Evolutionary conservation across 208 protist genomes (phyloP).

Genomic region (Naegleria gruberi): DNA sequence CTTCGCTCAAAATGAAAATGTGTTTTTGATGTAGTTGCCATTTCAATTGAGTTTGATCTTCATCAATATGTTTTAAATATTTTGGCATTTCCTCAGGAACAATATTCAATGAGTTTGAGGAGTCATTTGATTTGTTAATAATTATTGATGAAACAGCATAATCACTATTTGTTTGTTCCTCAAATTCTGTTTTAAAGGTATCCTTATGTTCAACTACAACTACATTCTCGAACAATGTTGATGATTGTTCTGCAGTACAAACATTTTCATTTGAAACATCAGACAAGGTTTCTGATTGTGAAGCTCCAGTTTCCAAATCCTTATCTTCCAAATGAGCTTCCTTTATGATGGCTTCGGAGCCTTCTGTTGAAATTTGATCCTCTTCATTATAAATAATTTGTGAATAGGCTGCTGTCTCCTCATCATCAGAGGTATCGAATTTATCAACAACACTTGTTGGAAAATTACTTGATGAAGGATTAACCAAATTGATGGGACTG

Average conservation of each 20-base stretch:
- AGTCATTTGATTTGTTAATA: neutral
- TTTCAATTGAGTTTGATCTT: constrained; percentile 14
- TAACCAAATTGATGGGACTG: neutral
- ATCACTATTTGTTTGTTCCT: neutral
- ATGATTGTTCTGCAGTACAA: neutral
- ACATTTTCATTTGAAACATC: no score
- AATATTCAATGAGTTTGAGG: neutral
- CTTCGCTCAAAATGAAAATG: constrained; percentile 35
- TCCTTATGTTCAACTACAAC: neutral
- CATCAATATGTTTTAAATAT: constrained; percentile 22
- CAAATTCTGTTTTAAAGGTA: neutral
- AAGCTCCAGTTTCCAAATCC: neutral
- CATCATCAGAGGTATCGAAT: no score
- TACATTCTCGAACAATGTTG: neutral
- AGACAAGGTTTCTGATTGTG: neutral
- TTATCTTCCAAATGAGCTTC: neutral
- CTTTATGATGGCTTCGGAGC: neutral
- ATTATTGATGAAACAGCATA: neutral
- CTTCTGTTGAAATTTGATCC: neutral
- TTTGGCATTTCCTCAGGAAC: neutral
- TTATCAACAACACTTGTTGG: neutral
- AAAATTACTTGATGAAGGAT: neutral
- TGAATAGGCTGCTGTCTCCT: neutral
- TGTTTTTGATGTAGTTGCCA: constrained; percentile 39
- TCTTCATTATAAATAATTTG: neutral